Base-by-base conservation (phyloP, 371 early-diverging fungal species). In the Haplosporangium sp. region DNA sequence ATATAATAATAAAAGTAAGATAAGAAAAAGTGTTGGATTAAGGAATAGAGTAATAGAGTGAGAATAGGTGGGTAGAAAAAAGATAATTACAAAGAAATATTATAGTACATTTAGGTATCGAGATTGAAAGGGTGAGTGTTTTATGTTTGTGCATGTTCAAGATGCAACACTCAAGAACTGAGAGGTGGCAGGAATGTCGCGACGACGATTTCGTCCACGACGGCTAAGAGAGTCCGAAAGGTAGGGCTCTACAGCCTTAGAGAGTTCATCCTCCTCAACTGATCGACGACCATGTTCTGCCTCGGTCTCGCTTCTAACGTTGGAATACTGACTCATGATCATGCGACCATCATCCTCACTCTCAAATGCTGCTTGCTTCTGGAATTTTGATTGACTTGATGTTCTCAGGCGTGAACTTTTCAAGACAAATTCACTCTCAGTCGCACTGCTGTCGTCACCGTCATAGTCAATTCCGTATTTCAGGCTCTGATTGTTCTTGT, bases 231-330 rank as follows among this genome's bases (percentile, higher is more conserved):
- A 81, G 56, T 81, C 82, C 17, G 75, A 75, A 2, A 81, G 66
- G 35, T 81, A 81, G 2, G 82, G 82, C 67, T 81, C 82, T 3
- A 81, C 72, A 39, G 76, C 82, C 69, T 66, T 81, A 13, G 82
- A 75, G 3, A 81, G 61, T 11, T 63, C 82, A 55, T 81, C 82
- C 47, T 81, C 82, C 20, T 81, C 82, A 3, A 69, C 69, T 4
- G 82, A 74, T 42, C 82, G 82, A 59, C 75, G 82, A 17, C 82
- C 82, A 72, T 81, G 75, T 44, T 81, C 75, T 1, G 82, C 69
- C 59, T 81, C 82, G 1, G 75, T 81, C 72, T 75, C 82, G 37
- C 59, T 72, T 56, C 53, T 70, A 19, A 60, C 59, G 40, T 56
- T 76, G n/a, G 77, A 72, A 38, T 77, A 72, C 52, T 61, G 52